Conservation (phyloP, 2,329 filamentous ascomycete species). For the Pseudocercospora pini-densiflorae region DNA sequence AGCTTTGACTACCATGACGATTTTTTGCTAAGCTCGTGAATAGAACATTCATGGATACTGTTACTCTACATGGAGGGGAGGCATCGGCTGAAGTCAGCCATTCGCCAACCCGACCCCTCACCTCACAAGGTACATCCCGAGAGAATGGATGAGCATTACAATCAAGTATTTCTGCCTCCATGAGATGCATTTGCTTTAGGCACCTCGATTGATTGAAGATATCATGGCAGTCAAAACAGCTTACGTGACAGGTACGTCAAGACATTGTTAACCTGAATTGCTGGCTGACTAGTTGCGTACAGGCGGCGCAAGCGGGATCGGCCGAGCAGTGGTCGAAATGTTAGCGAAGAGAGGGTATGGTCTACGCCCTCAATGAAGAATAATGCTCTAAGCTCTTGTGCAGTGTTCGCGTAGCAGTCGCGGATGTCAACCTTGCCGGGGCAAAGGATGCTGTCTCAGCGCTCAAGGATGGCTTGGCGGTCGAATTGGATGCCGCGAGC, state of each 20-base stretch:
- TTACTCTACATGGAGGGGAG: background rate
- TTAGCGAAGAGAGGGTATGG: constrained; percentile 35
- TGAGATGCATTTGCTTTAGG: background rate
- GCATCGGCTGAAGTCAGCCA: background rate
- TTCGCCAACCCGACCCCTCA: background rate
- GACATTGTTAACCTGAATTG: background rate
- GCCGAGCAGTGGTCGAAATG: constrained; percentile 39
- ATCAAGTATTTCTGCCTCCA: background rate
- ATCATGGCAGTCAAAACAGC: constrained; percentile 17
- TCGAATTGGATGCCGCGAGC: constrained; percentile 40
- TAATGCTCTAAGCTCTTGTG: background rate
- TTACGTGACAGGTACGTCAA: constrained; percentile 20
- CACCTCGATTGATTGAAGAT: too few species aligned
- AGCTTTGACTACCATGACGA: background rate
- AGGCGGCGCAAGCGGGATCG: constrained; percentile 40
- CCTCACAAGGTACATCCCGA: background rate
- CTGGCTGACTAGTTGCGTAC: background rate
- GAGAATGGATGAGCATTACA: background rate
- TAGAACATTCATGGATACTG: background rate
- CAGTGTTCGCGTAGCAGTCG: constrained; percentile 57
- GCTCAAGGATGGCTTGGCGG: constrained; percentile 31
- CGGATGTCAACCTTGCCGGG: constrained; percentile 43
- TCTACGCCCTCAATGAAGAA: background rate
- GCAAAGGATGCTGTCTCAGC: constrained; percentile 34
- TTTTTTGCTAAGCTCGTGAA: background rate